phyloP scores from a whole-genome alignment of 805 yeast species.

The Metschnikowia vanudenii region DNA sequence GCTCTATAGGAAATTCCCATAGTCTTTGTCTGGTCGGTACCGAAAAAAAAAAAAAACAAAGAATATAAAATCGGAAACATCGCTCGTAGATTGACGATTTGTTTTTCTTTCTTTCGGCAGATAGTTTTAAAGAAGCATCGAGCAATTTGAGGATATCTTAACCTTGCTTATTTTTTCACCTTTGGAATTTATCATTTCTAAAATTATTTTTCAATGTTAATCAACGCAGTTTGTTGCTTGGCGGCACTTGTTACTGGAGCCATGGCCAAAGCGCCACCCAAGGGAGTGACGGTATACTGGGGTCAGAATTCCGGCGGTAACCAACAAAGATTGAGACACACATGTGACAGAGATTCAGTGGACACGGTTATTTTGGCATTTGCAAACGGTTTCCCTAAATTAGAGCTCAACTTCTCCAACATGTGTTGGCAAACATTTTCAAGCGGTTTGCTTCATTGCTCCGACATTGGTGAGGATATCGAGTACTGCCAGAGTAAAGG shows the following conservation, averaged over 20 bases:
- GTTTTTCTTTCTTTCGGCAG: not conserved
- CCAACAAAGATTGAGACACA: conserved; percentile 42
- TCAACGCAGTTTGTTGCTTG: not conserved
- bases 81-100: not conserved
- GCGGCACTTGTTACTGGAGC: not conserved
- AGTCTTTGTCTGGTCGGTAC: no score
- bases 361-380: conserved; percentile 75
- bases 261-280: conserved; percentile 3
- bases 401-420: conserved; percentile 52
- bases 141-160: not conserved
- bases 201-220: not conserved
- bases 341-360: conserved; percentile 67
- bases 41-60: not conserved
- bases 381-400: conserved; percentile 54
- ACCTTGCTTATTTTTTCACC: not conserved
- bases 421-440: conserved; percentile 41
- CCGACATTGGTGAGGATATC: conserved; percentile 14
- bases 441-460: conserved; percentile 37
- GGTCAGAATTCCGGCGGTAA: conserved; percentile 68
- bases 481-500: conserved; percentile 15
- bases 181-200: not conserved
- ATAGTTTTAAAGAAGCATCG: not conserved
- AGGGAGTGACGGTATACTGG: conserved; percentile 78
- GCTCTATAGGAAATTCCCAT: not conserved
- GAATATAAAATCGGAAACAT: not conserved